phyloP scores from a whole-genome alignment of 1,139 yeast genomes.

The Candida sp. region DNA sequence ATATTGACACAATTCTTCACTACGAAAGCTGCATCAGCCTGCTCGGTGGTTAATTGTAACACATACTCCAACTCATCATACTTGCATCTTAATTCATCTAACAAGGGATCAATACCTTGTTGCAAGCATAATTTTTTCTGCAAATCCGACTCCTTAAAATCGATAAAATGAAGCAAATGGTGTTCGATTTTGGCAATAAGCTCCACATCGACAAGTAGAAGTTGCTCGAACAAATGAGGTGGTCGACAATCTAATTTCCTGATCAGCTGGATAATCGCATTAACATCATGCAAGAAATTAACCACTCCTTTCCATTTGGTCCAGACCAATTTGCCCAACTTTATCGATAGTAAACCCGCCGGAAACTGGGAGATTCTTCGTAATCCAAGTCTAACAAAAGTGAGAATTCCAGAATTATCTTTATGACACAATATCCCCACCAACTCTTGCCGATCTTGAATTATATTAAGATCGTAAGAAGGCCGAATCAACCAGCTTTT shows the following conservation, averaged over 20 bases:
- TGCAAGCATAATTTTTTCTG: conserved; percentile 22
- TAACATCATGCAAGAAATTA: conserved; percentile 12
- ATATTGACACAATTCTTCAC: conserved; percentile 18
- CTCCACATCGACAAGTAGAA: conserved; percentile 6
- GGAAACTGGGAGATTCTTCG: conserved; percentile 22
- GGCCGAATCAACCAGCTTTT: conserved; percentile 32
- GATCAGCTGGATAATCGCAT: conserved; percentile 7
- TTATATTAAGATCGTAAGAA: conserved; percentile 14
- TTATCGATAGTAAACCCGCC: conserved; percentile 15
- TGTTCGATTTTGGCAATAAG: conserved; percentile 6
- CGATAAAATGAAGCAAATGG: conserved; percentile 20
- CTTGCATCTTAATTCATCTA: conserved; percentile 25
- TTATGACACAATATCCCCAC: conserved; percentile 16
- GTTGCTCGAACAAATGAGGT: neutral
- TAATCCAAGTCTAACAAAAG: conserved; percentile 11
- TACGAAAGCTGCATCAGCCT: conserved; percentile 11
- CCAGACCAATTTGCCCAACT: conserved; percentile 18
- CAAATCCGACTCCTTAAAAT: conserved; percentile 28
- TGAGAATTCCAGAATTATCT: conserved; percentile 11
- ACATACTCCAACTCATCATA: conserved; percentile 33
- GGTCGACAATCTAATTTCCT: neutral
- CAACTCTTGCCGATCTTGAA: conserved; percentile 22
- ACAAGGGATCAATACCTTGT: conserved; percentile 21
- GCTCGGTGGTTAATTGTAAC: conserved; percentile 11
- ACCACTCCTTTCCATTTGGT: conserved; percentile 21